A percentile compares a stretch with the other conserved stretches of the same genome.
These are phyloP conservation scores for Hypoxylon crocopeplum DNA, from an alignment of 495 filamentous ascomycete genomes.

Conservation along the genomic window DNA sequence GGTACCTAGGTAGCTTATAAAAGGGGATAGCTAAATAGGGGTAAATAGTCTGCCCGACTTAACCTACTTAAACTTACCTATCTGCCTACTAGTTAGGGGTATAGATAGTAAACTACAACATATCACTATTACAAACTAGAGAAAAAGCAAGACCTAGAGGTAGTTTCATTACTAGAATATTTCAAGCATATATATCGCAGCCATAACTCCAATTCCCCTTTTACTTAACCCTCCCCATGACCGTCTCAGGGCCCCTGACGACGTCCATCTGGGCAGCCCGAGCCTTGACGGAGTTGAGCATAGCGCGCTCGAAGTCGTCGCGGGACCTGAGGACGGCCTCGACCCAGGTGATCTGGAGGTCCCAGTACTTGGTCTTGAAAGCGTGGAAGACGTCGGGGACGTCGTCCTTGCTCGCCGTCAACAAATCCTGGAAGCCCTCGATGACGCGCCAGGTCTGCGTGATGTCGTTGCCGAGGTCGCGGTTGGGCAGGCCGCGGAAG, in stretches of 20 bases:
- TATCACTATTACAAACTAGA: too few relatives aligned
- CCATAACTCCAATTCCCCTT: not conserved
- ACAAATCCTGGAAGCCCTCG: constrained; percentile 75
- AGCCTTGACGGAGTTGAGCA: constrained; percentile 86
- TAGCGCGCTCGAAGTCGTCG: constrained; percentile 91
- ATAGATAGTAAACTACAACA: too few relatives aligned
- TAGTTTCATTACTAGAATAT: constrained; percentile 5
- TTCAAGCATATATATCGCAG: not conserved
- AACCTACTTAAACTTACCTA: too few relatives aligned
- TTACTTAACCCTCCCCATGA: constrained; percentile 89
- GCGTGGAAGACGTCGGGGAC: constrained; percentile 78
- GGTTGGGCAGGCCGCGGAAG: constrained; percentile 62
- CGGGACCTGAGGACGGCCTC: constrained; percentile 84
- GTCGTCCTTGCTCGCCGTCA: constrained; percentile 75
- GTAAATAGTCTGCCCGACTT: too few relatives aligned
- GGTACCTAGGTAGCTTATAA: too few relatives aligned
- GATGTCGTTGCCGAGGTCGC: constrained; percentile 62
- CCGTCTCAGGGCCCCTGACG: constrained; percentile 79
- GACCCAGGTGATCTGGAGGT: constrained; percentile 95
- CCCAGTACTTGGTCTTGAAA: constrained; percentile 90
- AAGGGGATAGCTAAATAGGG: too few relatives aligned
- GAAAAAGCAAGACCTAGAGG: not conserved
- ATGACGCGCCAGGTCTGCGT: constrained; percentile 93
- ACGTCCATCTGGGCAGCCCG: constrained; percentile 83
- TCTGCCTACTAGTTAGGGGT: too few relatives aligned